Base-by-base conservation (phyloP, 305 asterid genomes). In the Galium porrigens region DNA sequence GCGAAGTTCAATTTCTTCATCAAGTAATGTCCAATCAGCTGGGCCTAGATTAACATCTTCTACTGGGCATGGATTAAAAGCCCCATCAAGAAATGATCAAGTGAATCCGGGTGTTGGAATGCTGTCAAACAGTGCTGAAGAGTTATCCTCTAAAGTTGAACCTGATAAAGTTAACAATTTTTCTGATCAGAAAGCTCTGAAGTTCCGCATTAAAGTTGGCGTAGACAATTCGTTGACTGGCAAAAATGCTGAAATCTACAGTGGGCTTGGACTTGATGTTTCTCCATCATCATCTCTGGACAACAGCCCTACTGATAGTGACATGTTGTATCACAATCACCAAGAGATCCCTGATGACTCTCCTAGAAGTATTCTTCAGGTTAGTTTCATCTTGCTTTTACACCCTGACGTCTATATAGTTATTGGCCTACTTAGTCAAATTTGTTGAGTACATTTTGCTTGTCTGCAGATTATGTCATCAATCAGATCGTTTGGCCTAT, bases 291-390 rank as follows among this genome's bases (percentile, higher is more conserved):
- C 99, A 54, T 88, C 99, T 5, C 76, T 82, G 75, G 92, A 88
- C 58, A 89, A 82, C 73, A 86, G 86, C 66, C 95, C 85, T 22
- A 30, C 74, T 25, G 71, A 82, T 62, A 75, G 83, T 79, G 88
- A 73, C 64, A 83, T 85, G 64, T 71, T 78, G 61, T 71, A 68
- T 74, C 81, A 69, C 71, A 81, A 78, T 54, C 74, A 52, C 67
- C 69, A 52, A 73, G 77, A 79, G 71, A 75, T 59, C 63, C 83
- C 83, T 9, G 80, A 80, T 58, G 86, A 82, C 69, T 94, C 99
- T 58, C 97, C 96, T 7, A 82, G 88, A 62, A 88, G 95, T 75
- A 90, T 94, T 78, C 94, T 94, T 74, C 84, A 86, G 96, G 99
- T 94, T 76, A 76, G 64, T 34, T 61, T 64, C 58, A 65, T 61